Evolutionary conservation across 2,329 filamentous ascomycete genomes (phyloP).

Genomic region (Trichoderma gracile): DNA sequence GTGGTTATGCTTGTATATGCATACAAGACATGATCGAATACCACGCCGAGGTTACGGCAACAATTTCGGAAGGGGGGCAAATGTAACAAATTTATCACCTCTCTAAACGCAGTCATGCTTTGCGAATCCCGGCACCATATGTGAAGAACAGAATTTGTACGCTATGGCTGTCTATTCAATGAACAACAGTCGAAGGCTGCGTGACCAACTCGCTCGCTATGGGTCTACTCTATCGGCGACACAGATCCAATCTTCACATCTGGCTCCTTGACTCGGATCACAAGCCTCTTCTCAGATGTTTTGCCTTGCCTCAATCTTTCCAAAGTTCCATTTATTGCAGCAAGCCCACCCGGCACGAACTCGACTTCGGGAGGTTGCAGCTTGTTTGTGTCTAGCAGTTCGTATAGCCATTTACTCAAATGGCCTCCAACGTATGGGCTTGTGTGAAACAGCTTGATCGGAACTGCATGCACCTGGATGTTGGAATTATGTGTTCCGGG

Average conservation of each 20-base stretch:
- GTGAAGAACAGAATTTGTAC: too few relatives aligned
- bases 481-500: conserved; percentile 1
- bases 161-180: too few relatives aligned
- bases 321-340: conserved; percentile 15
- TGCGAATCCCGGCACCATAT: too few relatives aligned
- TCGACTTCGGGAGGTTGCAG: conserved; percentile 10
- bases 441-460: conserved; percentile 21
- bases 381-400: conserved; percentile 11
- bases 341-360: conserved; percentile 10
- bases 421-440: conserved; percentile 15
- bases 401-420: conserved; percentile 23
- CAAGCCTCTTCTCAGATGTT: conserved; percentile 13
- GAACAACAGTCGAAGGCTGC: neutral
- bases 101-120: too few relatives aligned
- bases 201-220: neutral
- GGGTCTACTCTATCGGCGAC: neutral
- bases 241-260: neutral
- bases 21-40: neutral
- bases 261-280: conserved; percentile 17
- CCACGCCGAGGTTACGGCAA: neutral
- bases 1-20: too few relatives aligned
- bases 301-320: conserved; percentile 12
- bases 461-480: conserved; percentile 18
- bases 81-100: too few relatives aligned
- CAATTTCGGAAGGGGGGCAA: too few relatives aligned